Conservation (phyloP, 352 stramenopile species). For the Pythium aquatile region DNA sequence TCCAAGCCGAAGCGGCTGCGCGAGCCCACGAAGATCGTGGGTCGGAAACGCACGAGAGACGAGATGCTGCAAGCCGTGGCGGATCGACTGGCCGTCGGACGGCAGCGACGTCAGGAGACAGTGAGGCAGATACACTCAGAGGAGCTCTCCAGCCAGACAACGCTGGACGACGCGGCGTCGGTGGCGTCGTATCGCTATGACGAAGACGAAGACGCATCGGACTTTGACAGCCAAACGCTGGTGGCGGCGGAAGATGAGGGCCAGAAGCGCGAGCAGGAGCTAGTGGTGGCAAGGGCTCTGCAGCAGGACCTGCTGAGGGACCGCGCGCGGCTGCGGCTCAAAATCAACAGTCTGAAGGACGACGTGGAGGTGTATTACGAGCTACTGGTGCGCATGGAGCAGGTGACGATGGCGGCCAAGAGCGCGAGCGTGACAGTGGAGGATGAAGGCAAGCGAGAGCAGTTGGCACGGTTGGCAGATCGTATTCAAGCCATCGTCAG, state of each 20-base stretch:
- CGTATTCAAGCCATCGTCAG: conserved; percentile 22
- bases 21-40: conserved; percentile 5
- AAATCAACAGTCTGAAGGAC: conserved; percentile 35
- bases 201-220: conserved; percentile 6
- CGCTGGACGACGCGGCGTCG: conserved; percentile 12
- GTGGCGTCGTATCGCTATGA: not conserved
- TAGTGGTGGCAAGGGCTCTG: conserved; percentile 37
- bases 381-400: conserved; percentile 43
- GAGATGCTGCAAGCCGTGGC: conserved; percentile 11
- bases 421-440: not conserved
- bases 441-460: not conserved
- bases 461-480: not conserved
- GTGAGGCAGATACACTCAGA: conserved; percentile 5
- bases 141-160: conserved; percentile 17
- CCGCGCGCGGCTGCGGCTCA: conserved; percentile 47
- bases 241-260: conserved; percentile 14
- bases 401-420: conserved; percentile 15
- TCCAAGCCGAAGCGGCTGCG: conserved; percentile 1
- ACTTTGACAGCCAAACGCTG: not conserved
- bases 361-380: conserved; percentile 60
- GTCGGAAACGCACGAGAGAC: conserved; percentile 16
- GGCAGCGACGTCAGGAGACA: not conserved
- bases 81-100: conserved; percentile 9
- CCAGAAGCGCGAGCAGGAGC: conserved; percentile 26
- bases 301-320: conserved; percentile 45